phyloP scores from a whole-genome alignment of 2,329 filamentous ascomycete genomes.

The Exophiala sp. region DNA sequence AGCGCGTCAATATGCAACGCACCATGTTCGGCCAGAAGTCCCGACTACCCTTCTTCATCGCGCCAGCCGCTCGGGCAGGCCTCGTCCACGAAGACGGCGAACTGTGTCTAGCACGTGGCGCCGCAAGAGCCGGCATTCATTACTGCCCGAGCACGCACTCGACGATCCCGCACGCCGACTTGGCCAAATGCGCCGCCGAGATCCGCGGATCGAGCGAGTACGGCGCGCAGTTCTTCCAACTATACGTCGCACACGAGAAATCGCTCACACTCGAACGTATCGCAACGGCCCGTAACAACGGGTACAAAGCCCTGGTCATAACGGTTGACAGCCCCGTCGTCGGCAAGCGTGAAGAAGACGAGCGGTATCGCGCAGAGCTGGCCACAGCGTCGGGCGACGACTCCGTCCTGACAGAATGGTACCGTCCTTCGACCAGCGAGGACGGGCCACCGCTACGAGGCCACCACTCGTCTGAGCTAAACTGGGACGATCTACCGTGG shows the following conservation, averaged over 20 bases:
- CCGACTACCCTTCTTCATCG: conserved; percentile 38
- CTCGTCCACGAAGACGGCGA: conserved; percentile 36
- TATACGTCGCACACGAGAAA: conserved; percentile 53
- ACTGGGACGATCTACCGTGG: conserved; percentile 55
- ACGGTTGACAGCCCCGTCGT: conserved; percentile 35
- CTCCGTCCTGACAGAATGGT: conserved; percentile 35
- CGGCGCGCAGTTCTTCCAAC: conserved; percentile 34
- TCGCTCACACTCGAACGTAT: conserved; percentile 47
- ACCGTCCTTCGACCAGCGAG: conserved; percentile 49
- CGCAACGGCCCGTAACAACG: conserved; percentile 30
- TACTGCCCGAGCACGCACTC: conserved; percentile 36
- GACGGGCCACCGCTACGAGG: conserved; percentile 51
- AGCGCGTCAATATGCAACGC: conserved; percentile 6
- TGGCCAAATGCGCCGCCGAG: conserved; percentile 24
- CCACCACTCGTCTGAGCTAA: conserved; percentile 51
- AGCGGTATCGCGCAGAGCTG: conserved; percentile 48
- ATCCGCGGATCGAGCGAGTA: not conserved
- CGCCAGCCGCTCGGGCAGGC: conserved; percentile 37
- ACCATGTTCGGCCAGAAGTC: conserved; percentile 34
- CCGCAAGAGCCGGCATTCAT: conserved; percentile 31
- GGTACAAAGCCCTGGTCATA: conserved; percentile 24
- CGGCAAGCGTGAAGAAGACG: conserved; percentile 57
- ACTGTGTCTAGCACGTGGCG: conserved; percentile 35
- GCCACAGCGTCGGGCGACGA: conserved; percentile 2
- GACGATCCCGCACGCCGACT: conserved; percentile 31